Conservation (phyloP, 257 asterid species). For the Solanum microdontum region DNA sequence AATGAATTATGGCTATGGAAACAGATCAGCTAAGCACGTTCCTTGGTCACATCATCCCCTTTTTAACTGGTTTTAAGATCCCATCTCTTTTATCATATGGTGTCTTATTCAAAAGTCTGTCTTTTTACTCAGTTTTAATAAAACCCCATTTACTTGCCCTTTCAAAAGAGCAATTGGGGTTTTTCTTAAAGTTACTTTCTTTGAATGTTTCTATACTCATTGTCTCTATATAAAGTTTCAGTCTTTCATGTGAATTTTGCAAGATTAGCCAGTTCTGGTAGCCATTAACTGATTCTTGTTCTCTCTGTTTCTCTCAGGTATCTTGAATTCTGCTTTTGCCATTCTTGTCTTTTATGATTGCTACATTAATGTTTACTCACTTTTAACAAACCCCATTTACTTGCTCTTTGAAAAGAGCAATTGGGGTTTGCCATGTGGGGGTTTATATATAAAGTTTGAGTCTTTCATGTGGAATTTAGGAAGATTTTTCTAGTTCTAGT, state of each 20-base stretch:
- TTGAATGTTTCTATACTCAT: background rate
- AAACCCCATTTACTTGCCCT: background rate
- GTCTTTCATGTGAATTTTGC: background rate
- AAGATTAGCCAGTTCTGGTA: background rate
- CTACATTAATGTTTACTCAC: background rate
- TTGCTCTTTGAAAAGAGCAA: background rate
- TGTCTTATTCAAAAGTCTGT: background rate
- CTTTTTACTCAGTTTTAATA: background rate
- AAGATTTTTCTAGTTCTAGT: background rate
- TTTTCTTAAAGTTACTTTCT: background rate
- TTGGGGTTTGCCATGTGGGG: background rate
- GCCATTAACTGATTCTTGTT: background rate
- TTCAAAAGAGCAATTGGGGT: background rate
- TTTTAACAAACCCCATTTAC: background rate
- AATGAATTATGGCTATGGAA: background rate
- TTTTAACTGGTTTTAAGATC: background rate
- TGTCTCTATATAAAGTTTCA: background rate
- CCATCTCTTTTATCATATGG: background rate
- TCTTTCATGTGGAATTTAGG: background rate
- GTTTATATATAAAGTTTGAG: background rate
- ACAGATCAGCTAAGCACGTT: constrained; percentile 59
- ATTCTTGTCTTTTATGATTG: background rate
- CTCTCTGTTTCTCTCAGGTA: background rate
- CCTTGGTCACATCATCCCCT: background rate
- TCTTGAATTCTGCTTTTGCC: background rate